Evolutionary conservation across 1,139 yeast species (phyloP), one percentile per base, ranked within the genome.

Genomic region (Kazachstania sp.): DNA sequence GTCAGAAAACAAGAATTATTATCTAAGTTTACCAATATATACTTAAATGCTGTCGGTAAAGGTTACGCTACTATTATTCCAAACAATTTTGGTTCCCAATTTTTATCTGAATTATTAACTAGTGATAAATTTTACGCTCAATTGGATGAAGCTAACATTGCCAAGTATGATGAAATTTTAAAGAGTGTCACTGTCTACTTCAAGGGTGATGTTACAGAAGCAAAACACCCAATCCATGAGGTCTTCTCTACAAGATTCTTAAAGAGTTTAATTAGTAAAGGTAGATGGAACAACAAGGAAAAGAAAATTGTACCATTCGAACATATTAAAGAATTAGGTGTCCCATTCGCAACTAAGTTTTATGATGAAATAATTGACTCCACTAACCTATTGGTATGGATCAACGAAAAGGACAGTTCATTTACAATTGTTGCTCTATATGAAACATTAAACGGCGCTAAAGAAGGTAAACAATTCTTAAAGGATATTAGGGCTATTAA

Each of bases 51-150:
- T 30, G 69, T 87, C 31, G 66, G 71, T 37, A 72, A 76, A 39
- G 65, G 73, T 45, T 70, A 75, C 31, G 62, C 70, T 18, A 76
- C 71, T 15, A 69, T 86, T 11, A 71, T 88, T 50, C 68, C 72
- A 16, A 86, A 83, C 51, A 84, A 84, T 59, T 69, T 90, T 52
- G 95, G 95, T 30, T 77, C 94, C 34, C 97, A 92, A 67, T 82
- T 86, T 53, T 71, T 86, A 46, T 73, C 84, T 38, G 97, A 90
- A 67, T 73, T 86, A 31, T 69, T 88, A 46, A 73, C 86, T 51
- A 77, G 73, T 55, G 77, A 79, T 45, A 78, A 77, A 8, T 71
- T 73, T 39, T 69, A 69, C 49, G 73, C 69, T 15, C 73, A 72
- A 41, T 72, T 76, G 15, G 75, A 75, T 46, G 77, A 71, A 43